These are phyloP conservation scores for Tripterygium wilfordii DNA, from an alignment of 177 flowering plant species.

Conservation along the genomic window DNA sequence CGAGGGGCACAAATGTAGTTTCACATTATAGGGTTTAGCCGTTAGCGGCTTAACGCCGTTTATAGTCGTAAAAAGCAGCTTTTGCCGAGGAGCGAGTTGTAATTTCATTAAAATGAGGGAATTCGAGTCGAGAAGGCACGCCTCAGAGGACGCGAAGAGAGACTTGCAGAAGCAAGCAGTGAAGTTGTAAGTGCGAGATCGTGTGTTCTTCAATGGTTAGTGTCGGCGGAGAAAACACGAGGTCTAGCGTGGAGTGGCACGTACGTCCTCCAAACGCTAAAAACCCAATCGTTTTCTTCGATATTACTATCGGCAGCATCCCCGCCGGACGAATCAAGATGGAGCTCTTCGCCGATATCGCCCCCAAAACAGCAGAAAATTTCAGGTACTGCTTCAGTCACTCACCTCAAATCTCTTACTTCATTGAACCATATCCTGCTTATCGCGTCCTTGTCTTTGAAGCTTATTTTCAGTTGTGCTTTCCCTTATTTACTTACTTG, in stretches of 20 bases:
- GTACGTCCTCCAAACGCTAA: constrained; percentile 89
- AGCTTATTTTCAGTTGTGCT: too few relatives aligned
- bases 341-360: constrained; percentile 97
- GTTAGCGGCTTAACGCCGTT: too few relatives aligned
- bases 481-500: background rate
- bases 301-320: constrained; percentile 80
- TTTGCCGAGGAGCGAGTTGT: too few relatives aligned
- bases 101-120: too few relatives aligned
- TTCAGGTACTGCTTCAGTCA: constrained; percentile 52
- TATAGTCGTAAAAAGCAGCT: too few relatives aligned
- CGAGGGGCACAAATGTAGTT: too few relatives aligned
- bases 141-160: too few relatives aligned
- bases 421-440: background rate
- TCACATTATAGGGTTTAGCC: too few relatives aligned
- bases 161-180: too few relatives aligned
- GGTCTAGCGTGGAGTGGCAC: constrained; percentile 88
- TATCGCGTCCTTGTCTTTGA: too few relatives aligned
- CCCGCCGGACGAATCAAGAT: constrained; percentile 97
- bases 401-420: background rate
- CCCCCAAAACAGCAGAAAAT: constrained; percentile 92
- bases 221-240: constrained; percentile 12
- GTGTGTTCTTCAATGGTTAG: constrained; percentile 31
- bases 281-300: constrained; percentile 97
- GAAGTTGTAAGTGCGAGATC: background rate
- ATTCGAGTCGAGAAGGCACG: too few relatives aligned